Evolutionary conservation across 129 eudicot species (phyloP), one percentile per base, ranked within the genome.

Genomic region (Flaveria bidentis): DNA sequence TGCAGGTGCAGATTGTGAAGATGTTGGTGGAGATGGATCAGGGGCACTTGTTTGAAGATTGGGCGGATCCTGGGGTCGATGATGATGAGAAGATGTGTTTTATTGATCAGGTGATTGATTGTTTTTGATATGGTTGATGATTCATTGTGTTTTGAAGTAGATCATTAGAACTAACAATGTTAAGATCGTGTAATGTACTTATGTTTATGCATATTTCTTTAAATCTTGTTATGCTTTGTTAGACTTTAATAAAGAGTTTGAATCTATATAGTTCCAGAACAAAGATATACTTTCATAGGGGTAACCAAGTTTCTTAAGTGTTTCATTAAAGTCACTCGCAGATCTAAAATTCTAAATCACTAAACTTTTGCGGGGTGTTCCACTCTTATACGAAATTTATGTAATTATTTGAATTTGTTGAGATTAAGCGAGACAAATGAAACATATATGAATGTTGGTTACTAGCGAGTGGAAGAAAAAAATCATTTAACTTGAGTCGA

Each of bases 11-110:
- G 72, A 57, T 93, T 76, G 96, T 75, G 23, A 93, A 87, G 78
- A 84, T 84, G 96, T 72, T 91, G 72, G 26, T 88, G 69, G 91
- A 86, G 52, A 76, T 83, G 85, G 87, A 84, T 2, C 97, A 88
- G 83, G 69, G 67, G 36, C 96, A 93, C 72, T 73, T 91, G 84
- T 93, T 93, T 73, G 76, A 91, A 82, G 84, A 87, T 76, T 93
- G 98, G 98, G 86, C 96, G 25, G 88, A 88, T 53, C 90, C 83
- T 0, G 96, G 97, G 5, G 84, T 87, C 55, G 96, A 91, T 36
- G 98, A 88, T 73, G 90, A 91, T 75, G 77, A 82, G 63, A 93
- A 93, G 67, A 66, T 53, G 2, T 89, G 81, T 8, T 84, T 93
- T 62, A 82, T 93, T 60, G 83, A 79, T 77, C 98, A 90, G 96